A percentile compares a stretch with the other conserved stretches of the same genome.
These are phyloP conservation scores for Geranium brycei DNA, from an alignment of 345 rosid genomes.

Conservation along the genomic window DNA sequence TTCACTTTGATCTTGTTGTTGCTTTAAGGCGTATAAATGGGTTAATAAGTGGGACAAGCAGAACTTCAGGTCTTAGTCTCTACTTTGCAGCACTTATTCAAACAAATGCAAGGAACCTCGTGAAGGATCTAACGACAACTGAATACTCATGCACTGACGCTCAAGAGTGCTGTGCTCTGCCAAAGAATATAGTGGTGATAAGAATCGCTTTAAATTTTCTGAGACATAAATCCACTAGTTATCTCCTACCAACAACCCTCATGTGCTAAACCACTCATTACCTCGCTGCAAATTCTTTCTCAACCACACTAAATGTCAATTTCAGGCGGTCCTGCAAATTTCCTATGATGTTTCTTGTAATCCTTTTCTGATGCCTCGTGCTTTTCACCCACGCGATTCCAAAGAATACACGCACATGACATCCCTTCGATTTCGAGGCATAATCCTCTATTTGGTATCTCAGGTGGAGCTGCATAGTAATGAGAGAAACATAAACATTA, in stretches of 20 bases:
- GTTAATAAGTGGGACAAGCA: too few species aligned
- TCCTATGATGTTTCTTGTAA: constrained; percentile 52
- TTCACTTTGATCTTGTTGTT: too few species aligned
- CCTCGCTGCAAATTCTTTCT: constrained; percentile 55
- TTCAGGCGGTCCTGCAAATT: constrained; percentile 64
- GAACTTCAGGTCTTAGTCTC: too few species aligned
- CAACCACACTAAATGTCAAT: constrained; percentile 45
- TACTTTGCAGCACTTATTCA: too few species aligned
- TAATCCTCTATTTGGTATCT: constrained; percentile 68
- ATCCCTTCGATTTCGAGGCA: constrained; percentile 40
- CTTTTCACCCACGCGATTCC: constrained; percentile 95
- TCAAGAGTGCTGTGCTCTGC: not conserved
- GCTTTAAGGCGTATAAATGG: too few species aligned
- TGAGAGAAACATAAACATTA: not conserved
- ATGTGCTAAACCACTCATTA: constrained; percentile 8
- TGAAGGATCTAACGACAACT: too few species aligned
- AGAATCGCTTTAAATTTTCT: not conserved
- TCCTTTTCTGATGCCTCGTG: constrained; percentile 63
- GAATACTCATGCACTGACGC: not conserved
- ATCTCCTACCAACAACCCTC: not conserved
- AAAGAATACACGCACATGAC: constrained; percentile 42
- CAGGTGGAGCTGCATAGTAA: constrained; percentile 58
- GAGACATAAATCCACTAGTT: not conserved
- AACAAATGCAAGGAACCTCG: too few species aligned
- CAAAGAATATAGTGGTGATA: not conserved